Conservation (phyloP, 192 early-diverging fungal species). For the Bifiguratus adelaidae region DNA sequence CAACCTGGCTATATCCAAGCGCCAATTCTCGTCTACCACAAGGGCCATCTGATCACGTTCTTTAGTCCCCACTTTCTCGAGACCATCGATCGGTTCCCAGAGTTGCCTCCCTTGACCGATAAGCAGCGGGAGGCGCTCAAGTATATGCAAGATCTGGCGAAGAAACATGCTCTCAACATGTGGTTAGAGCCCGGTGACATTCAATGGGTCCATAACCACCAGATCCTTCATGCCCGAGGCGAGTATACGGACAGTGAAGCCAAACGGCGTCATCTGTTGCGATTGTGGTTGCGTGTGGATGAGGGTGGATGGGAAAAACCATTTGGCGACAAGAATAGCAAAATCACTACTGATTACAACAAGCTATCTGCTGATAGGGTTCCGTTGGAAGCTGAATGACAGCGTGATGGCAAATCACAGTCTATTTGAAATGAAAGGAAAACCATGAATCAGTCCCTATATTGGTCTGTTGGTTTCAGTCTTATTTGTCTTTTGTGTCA, state of each 20-base stretch:
- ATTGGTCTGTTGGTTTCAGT: too few relatives aligned
- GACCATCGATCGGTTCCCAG: conserved; percentile 18
- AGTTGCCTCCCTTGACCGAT: conserved; percentile 8
- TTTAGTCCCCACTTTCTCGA: conserved; percentile 27
- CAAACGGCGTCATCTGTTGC: conserved; percentile 11
- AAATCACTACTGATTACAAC: too few relatives aligned
- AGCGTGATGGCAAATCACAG: too few relatives aligned
- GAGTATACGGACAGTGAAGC: conserved; percentile 11
- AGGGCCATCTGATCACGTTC: conserved; percentile 18
- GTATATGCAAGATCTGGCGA: conserved; percentile 16
- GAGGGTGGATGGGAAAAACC: conserved; percentile 15
- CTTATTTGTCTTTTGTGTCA: background rate
- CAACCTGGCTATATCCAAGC: conserved; percentile 9
- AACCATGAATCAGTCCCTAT: too few relatives aligned
- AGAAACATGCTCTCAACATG: conserved; percentile 16
- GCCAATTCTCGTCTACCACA: conserved; percentile 9
- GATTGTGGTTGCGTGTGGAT: conserved; percentile 16
- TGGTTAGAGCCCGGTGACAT: conserved; percentile 21
- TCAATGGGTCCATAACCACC: conserved; percentile 26
- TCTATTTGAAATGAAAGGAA: too few relatives aligned
- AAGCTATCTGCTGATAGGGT: too few relatives aligned
- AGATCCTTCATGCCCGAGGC: conserved; percentile 21
- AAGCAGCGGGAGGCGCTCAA: conserved; percentile 28
- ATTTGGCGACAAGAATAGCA: too few relatives aligned
- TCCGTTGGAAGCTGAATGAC: too few relatives aligned